Base-by-base conservation (phyloP, 2,329 filamentous ascomycete species). In the Fusarium longipes region DNA sequence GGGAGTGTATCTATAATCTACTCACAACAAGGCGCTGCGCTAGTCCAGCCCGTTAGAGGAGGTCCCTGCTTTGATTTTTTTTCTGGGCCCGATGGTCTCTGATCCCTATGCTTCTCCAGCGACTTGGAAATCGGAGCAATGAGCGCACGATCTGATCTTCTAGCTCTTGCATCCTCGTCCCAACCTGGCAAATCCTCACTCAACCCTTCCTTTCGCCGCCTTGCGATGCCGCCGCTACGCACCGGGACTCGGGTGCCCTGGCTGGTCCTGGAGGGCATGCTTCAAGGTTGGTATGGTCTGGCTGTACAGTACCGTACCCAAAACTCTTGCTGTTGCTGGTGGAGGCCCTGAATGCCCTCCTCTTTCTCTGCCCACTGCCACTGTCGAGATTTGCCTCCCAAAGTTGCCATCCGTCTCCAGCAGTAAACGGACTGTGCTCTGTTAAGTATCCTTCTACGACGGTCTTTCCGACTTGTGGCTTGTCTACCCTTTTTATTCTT, bases 61-160 rank as follows among this genome's bases (percentile, higher is more conserved):
- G 66, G 67, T 65, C 71, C 74, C 73, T 76, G 73, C 70, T 65
- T 63, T 55, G 60, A 47, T 11, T 52, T 40, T 61, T 43, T 62
- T 44, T 56, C 15, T 62, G 63, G 66, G 56, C 51, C 60, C 72
- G 72, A 76, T 76, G 70, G 55, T 51, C 67, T 74, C 68, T 74
- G 75, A 76, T 77, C 73, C 43, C 61, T 32, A 58, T 27, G 53
- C 44, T 61, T 63, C 68, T 70, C 70, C 71, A 65, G 29, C 42
- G 60, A 44, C 67, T 53, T 76, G 70, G 66, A 64, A 70, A 79
- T 79, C 77, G 77, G 70, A 67, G 73, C 76, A 77, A 77, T 77
- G 65, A 71, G 75, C 54, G 67, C 56, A 49, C 53, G 59, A 78
- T 77, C 74, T 75, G 45, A n/a, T 35, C 57, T 75, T 70, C 54